phyloP scores from a whole-genome alignment of 805 yeast genomes.

The Saccharomycopsis sp. region DNA sequence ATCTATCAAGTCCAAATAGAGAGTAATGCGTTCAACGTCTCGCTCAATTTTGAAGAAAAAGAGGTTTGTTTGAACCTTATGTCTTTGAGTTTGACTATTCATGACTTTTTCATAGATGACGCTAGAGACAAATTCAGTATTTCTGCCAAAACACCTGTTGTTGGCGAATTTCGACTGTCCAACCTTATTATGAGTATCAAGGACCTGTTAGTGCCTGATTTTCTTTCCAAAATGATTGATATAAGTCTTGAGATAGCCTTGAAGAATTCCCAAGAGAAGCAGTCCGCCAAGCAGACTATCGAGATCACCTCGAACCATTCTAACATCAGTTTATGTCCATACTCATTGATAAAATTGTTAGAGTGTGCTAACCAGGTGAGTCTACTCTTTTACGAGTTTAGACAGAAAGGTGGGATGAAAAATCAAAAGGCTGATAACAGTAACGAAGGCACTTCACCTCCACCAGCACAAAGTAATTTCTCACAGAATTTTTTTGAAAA shows the following conservation, averaged over 20 bases:
- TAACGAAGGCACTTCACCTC: no score
- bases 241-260: slow-evolving; percentile 39
- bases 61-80: not conserved
- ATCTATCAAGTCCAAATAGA: not conserved
- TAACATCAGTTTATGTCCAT: slow-evolving; percentile 52
- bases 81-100: not conserved
- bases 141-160: not conserved
- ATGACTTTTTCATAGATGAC: not conserved
- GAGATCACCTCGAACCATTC: slow-evolving; percentile 55
- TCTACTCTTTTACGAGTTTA: not conserved
- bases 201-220: slow-evolving; percentile 29
- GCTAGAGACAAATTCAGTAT: not conserved
- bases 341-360: slow-evolving; percentile 32
- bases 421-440: not conserved
- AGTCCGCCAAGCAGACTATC: slow-evolving; percentile 34
- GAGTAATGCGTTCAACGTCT: not conserved
- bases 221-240: slow-evolving; percentile 39
- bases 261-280: slow-evolving; percentile 31
- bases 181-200: slow-evolving; percentile 24
- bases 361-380: not conserved
- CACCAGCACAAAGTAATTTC: no score
- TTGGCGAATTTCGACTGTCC: not conserved
- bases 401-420: not conserved
- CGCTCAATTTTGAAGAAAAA: not conserved
- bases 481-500: slow-evolving; percentile 25